Conservation (phyloP, 148 eudicot genomes). For the Vaccinium myrtillus region DNA sequence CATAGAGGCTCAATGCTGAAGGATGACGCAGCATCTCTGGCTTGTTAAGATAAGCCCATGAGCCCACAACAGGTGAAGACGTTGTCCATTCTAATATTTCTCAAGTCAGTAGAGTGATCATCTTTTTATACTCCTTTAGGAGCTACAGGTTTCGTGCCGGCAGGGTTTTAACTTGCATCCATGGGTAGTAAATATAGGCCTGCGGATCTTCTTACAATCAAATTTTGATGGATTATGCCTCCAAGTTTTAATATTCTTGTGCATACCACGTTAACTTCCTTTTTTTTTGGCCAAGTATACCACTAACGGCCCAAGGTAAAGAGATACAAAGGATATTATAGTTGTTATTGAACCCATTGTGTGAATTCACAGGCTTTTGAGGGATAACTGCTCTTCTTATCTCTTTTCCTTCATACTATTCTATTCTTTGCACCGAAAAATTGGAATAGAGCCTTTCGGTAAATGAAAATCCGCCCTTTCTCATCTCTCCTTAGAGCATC, state of each 20-base stretch:
- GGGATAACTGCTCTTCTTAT: background rate
- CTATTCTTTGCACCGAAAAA: background rate
- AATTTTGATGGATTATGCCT: background rate
- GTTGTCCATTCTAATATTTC: background rate
- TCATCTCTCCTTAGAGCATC: background rate
- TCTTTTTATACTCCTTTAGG: background rate
- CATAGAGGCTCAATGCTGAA: background rate
- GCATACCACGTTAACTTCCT: background rate
- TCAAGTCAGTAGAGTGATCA: background rate
- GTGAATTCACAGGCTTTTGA: background rate
- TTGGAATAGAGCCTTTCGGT: background rate
- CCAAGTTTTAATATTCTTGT: background rate
- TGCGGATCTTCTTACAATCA: background rate
- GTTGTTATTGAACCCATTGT: background rate
- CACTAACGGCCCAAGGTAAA: background rate
- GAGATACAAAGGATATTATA: background rate
- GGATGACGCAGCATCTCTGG: background rate
- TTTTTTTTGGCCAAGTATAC: background rate
- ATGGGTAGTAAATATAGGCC: background rate
- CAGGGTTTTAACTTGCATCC: background rate
- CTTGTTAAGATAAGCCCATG: background rate
- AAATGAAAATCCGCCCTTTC: background rate
- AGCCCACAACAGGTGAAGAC: background rate
- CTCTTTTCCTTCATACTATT: background rate
- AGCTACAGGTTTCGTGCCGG: background rate